A percentile compares a stretch with the other conserved stretches of the same genome.
phyloP scores from a whole-genome alignment of 1,139 yeast species.

The Hanseniaspora uvarum region DNA sequence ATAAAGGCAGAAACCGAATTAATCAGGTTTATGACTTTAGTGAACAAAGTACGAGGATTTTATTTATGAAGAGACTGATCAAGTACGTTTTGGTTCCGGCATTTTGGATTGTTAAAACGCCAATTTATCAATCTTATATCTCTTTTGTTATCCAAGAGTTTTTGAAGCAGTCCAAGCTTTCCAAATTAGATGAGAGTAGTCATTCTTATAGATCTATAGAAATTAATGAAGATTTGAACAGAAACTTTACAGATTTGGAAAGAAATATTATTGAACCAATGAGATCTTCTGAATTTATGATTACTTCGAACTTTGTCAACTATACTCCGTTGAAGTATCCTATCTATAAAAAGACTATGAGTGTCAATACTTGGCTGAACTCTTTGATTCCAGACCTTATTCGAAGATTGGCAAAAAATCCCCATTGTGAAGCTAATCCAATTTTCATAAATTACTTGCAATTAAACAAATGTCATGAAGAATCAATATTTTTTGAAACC shows the following conservation, averaged over 20 bases:
- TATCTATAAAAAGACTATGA: slow-evolving; percentile 37
- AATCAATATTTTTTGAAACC: slow-evolving; percentile 54
- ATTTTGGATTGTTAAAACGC: slow-evolving; percentile 84
- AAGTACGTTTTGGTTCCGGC: slow-evolving; percentile 64
- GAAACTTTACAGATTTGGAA: slow-evolving; percentile 52
- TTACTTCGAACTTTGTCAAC: slow-evolving; percentile 41
- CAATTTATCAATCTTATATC: slow-evolving; percentile 69
- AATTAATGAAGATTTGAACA: slow-evolving; percentile 43
- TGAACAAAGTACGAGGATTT: slow-evolving; percentile 51
- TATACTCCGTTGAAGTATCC: slow-evolving; percentile 40
- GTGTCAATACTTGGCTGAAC: slow-evolving; percentile 58
- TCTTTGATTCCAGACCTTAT: slow-evolving; percentile 47
- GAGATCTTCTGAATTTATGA: slow-evolving; percentile 52
- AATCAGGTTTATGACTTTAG: slow-evolving; percentile 52
- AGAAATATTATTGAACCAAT: slow-evolving; percentile 67
- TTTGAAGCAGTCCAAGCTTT: slow-evolving; percentile 47
- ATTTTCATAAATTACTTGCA: slow-evolving; percentile 17
- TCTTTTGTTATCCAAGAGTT: slow-evolving; percentile 89
- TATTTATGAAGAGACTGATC: slow-evolving; percentile 56
- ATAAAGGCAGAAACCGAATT: slow-evolving; percentile 22
- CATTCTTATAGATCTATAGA: slow-evolving; percentile 28
- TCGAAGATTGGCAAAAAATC: slow-evolving; percentile 12
- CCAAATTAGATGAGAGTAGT: slow-evolving; percentile 35
- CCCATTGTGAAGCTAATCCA: slow-evolving; percentile 21
- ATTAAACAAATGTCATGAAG: slow-evolving; percentile 11